Evolutionary conservation across 768 basidiomycete species (phyloP).

Genomic region (Lentinula lateritia): DNA sequence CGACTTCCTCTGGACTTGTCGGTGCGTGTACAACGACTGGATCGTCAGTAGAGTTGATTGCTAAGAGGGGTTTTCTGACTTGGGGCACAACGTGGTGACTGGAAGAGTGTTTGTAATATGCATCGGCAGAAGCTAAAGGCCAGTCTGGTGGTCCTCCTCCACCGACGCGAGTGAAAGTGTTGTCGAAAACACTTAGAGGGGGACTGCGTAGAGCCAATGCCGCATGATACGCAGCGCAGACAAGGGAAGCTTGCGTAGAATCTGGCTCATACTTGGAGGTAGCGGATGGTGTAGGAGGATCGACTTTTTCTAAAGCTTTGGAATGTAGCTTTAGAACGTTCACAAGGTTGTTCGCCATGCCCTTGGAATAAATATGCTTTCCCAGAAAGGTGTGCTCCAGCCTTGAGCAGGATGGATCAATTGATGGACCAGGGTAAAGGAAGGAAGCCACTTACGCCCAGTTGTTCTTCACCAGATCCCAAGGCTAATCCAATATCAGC

Average conservation of each 20-base stretch:
- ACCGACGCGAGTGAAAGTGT: conserved; percentile 38
- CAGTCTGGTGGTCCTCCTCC: conserved; percentile 33
- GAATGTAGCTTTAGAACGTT: conserved; percentile 49
- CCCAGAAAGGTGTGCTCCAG: conserved; percentile 51
- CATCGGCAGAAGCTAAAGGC: conserved; percentile 26
- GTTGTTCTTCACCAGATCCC: conserved; percentile 48
- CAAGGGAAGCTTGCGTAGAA: conserved; percentile 25
- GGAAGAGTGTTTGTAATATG: conserved; percentile 45
- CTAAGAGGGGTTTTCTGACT: conserved; percentile 47
- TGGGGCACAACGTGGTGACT: conserved; percentile 35
- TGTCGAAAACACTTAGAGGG: conserved; percentile 34
- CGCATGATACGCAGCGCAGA: conserved; percentile 25
- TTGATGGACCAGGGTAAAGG: background rate
- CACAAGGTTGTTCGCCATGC: conserved; percentile 71
- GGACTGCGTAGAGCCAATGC: conserved; percentile 25
- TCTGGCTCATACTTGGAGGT: conserved; percentile 22
- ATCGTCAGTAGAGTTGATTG: conserved; percentile 46
- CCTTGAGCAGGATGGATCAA: conserved; percentile 26
- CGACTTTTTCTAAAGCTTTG: background rate
- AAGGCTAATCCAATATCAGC: conserved; percentile 30
- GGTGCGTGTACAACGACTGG: conserved; percentile 38
- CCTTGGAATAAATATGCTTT: conserved; percentile 66
- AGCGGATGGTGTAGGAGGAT: conserved; percentile 21
- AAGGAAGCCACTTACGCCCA: conserved; percentile 29
- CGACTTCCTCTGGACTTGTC: conserved; percentile 6